Evolutionary conservation across 306 rosid species (phyloP).

Genomic region (Lathyrus tuberosus): DNA sequence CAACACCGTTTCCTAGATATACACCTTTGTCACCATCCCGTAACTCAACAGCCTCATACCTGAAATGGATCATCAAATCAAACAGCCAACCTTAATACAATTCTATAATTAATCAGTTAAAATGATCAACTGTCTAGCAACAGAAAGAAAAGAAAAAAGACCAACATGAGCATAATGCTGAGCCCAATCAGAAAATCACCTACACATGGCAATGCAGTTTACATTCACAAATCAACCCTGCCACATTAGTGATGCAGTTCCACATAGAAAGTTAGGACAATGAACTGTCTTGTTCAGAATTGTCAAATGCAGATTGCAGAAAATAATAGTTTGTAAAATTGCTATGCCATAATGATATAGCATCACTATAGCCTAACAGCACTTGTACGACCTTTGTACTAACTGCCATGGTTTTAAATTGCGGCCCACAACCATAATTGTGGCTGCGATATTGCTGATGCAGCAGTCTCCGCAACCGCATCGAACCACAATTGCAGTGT

Average conservation of each 20-base stretch:
- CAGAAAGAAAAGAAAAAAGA: neutral
- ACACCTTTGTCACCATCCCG: constrained; percentile 89
- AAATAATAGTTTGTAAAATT: neutral
- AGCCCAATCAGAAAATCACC: constrained; percentile 25
- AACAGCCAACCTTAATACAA: constrained; percentile 10
- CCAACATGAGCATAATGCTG: constrained; percentile 3
- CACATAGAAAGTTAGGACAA: neutral
- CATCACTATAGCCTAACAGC: neutral
- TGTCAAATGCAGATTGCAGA: neutral
- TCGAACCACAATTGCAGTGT: too few relatives aligned
- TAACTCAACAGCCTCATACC: constrained; percentile 92
- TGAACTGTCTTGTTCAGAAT: neutral
- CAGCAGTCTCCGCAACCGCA: too few relatives aligned
- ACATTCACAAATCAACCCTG: constrained; percentile 9
- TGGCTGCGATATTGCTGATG: too few relatives aligned
- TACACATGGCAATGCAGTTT: neutral
- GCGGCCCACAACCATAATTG: too few relatives aligned
- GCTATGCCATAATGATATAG: neutral
- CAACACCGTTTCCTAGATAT: constrained; percentile 87
- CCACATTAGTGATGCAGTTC: constrained; percentile 4
- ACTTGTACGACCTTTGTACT: neutral
- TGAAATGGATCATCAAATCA: constrained; percentile 39
- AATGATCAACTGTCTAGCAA: neutral
- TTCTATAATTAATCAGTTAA: neutral
- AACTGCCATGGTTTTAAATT: neutral